Percentiles rank a stretch among this genome's conserved stretches.
These are phyloP conservation scores for Solanum verrucosum DNA, from an alignment of 257 asterid species.

Conservation along the genomic window DNA sequence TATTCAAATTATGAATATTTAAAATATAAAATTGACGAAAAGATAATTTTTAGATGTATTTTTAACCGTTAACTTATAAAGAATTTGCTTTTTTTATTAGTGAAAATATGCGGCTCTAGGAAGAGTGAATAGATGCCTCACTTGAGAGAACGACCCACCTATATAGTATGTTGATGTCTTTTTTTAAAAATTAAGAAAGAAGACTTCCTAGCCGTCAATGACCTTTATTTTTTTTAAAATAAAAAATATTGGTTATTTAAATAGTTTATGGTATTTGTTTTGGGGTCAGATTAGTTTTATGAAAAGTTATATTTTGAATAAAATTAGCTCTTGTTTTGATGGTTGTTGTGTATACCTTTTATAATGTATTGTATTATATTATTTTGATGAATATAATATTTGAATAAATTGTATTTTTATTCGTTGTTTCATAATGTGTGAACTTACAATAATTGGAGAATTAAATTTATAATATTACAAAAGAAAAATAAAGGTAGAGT, in stretches of 20 bases:
- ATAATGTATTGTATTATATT: no score
- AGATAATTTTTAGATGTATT: neutral
- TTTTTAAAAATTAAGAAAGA: neutral
- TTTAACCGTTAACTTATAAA: neutral
- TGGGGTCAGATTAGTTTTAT: neutral
- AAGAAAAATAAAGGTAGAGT: no score
- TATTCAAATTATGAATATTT: no score
- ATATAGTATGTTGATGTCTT: neutral
- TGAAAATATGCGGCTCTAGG: slow-evolving; percentile 4
- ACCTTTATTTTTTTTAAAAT: no score
- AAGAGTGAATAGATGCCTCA: neutral
- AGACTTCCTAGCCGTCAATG: neutral
- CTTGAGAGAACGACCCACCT: neutral
- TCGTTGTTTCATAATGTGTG: neutral
- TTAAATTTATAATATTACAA: no score
- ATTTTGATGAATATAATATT: no score
- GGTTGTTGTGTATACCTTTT: no score
- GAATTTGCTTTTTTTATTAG: neutral
- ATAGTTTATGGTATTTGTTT: no score
- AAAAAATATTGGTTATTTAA: no score
- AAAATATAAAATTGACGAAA: neutral
- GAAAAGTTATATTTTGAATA: neutral
- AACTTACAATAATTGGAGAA: no score
- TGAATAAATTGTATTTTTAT: no score
- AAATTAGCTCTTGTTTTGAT: neutral